These are phyloP conservation scores for Bauhinia variegata DNA, from an alignment of 306 rosid genomes.

Conservation along the genomic window DNA sequence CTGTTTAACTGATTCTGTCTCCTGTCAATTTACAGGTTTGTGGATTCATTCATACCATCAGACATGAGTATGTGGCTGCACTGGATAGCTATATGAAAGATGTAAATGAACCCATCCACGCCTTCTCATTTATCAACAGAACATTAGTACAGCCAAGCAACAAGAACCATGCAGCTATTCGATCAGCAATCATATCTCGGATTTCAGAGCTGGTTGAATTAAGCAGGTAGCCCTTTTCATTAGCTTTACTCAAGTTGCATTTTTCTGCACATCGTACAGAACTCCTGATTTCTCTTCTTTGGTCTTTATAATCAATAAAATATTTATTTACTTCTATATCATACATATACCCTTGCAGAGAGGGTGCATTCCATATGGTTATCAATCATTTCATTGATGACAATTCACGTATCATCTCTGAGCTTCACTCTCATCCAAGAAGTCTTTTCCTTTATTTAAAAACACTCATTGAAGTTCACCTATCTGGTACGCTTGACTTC, in stretches of 20 bases:
- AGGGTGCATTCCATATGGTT: conserved; percentile 76
- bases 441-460: conserved; percentile 90
- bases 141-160: conserved; percentile 56
- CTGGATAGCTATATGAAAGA: conserved; percentile 91
- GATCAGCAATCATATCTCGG: conserved; percentile 67
- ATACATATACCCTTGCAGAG: conserved; percentile 55
- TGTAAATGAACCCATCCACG: conserved; percentile 80
- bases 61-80: conserved; percentile 76
- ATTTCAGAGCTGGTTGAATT: conserved; percentile 75
- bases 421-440: conserved; percentile 73
- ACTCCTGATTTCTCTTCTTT: conserved; percentile 25
- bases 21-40: conserved; percentile 64
- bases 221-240: conserved; percentile 61
- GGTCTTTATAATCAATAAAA: conserved; percentile 17
- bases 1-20: conserved; percentile 33
- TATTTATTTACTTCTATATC: conserved; percentile 32
- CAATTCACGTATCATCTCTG: conserved; percentile 61
- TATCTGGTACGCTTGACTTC: conserved; percentile 76
- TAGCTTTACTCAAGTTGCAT: conserved; percentile 18
- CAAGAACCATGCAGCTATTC: conserved; percentile 54
- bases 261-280: conserved; percentile 14
- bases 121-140: conserved; percentile 83
- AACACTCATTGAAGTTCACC: conserved; percentile 84
- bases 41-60: conserved; percentile 77
- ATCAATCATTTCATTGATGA: conserved; percentile 68